A percentile compares a stretch with the other conserved stretches of the same genome.
Conservation (phyloP, 108 stramenopile species). For the Pseudonitzschia pungens region DNA sequence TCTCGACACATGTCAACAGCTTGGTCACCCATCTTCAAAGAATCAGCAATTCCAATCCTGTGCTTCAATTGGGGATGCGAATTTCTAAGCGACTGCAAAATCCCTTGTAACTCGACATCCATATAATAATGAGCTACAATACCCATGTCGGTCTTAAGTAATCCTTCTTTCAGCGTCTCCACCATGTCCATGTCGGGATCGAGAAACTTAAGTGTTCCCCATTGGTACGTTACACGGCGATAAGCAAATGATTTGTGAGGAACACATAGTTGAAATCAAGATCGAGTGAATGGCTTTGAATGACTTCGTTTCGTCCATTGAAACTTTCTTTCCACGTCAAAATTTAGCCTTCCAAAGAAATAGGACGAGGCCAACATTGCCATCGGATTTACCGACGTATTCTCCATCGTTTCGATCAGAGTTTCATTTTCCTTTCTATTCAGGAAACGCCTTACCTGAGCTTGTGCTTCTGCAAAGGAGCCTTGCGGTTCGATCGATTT, state of each 20-base stretch:
- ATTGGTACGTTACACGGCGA: neutral
- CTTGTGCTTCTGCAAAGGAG: slow-evolving; percentile 87
- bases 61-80: slow-evolving; percentile 29
- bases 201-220: slow-evolving; percentile 47
- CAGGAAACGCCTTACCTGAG: slow-evolving; percentile 37
- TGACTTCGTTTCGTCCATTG: neutral
- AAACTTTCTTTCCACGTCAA: no score
- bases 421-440: neutral
- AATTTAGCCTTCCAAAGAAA: no score
- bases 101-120: slow-evolving; percentile 95
- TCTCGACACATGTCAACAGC: slow-evolving; percentile 84
- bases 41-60: slow-evolving; percentile 89
- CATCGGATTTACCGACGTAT: no score
- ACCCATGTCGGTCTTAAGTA: slow-evolving; percentile 74
- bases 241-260: neutral
- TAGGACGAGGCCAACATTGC: no score
- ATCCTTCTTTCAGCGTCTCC: slow-evolving; percentile 42
- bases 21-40: slow-evolving; percentile 93
- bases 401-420: no score
- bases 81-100: slow-evolving; percentile 64
- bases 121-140: slow-evolving; percentile 97
- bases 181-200: slow-evolving; percentile 76
- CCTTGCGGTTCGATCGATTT: slow-evolving; percentile 59
- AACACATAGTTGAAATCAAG: slow-evolving; percentile 1
- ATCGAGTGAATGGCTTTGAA: no score